Conservation (phyloP, 2,329 filamentous ascomycete genomes). For the Bimuria novae-zelandiae region DNA sequence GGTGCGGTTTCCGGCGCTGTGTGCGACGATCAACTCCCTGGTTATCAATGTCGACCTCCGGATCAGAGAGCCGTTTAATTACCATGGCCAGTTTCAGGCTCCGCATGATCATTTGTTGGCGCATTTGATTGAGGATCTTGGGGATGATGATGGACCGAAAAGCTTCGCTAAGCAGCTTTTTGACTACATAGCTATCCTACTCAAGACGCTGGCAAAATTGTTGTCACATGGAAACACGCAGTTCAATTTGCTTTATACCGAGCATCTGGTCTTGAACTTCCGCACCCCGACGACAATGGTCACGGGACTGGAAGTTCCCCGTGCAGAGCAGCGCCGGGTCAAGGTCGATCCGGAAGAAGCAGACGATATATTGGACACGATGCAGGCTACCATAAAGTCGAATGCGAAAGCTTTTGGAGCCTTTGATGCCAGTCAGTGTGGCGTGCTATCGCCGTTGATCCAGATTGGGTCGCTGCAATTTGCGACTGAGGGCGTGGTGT, state of each 20-base stretch:
- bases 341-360: slow-evolving; percentile 26
- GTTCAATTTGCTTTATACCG: slow-evolving; percentile 32
- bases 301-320: slow-evolving; percentile 17
- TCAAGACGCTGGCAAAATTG: slow-evolving; percentile 33
- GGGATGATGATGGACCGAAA: slow-evolving; percentile 26
- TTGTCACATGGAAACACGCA: slow-evolving; percentile 23
- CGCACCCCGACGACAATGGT: slow-evolving; percentile 33
- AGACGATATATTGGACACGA: slow-evolving; percentile 25
- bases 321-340: slow-evolving; percentile 22
- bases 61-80: slow-evolving; percentile 31
- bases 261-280: slow-evolving; percentile 34
- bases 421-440: slow-evolving; percentile 29
- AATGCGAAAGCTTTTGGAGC: slow-evolving; percentile 32
- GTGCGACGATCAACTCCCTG: slow-evolving; percentile 33
- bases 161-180: slow-evolving; percentile 37
- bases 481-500: slow-evolving; percentile 31
- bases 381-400: slow-evolving; percentile 33
- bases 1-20: slow-evolving; percentile 33
- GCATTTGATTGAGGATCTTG: slow-evolving; percentile 31
- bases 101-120: slow-evolving; percentile 32
- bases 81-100: slow-evolving; percentile 11
- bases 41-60: slow-evolving; percentile 37
- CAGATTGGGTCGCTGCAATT: slow-evolving; percentile 34
- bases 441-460: slow-evolving; percentile 31
- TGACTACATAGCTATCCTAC: slow-evolving; percentile 37